Percentiles rank a stretch among this genome's conserved stretches.
Conservation (phyloP, 129 eudicot genomes). For the Centaurea solstitialis region DNA sequence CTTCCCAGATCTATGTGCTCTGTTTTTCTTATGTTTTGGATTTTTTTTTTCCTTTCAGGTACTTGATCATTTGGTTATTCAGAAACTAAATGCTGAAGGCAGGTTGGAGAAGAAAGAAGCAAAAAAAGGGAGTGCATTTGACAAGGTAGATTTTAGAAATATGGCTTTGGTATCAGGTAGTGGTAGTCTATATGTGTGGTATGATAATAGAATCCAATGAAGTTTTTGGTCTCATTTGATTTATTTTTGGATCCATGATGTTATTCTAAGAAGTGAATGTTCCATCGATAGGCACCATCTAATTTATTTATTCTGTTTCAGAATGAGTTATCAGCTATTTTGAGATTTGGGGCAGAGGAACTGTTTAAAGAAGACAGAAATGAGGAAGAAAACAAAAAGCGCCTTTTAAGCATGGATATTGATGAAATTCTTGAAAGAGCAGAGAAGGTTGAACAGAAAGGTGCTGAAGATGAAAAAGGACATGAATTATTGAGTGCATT, state of each 20-base stretch:
- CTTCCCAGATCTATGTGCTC: slow-evolving; percentile 2
- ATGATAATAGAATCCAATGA: not conserved
- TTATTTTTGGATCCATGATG: not conserved
- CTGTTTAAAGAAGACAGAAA: slow-evolving; percentile 91
- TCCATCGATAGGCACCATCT: not conserved
- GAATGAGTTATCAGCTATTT: slow-evolving; percentile 98
- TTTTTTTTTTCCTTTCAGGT: slow-evolving; percentile 48
- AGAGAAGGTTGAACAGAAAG: slow-evolving; percentile 90
- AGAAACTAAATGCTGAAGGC: slow-evolving; percentile 96
- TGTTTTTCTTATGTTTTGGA: not conserved
- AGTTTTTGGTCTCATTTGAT: not conserved
- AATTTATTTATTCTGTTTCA: slow-evolving; percentile 35
- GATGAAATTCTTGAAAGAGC: slow-evolving; percentile 99
- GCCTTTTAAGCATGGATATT: slow-evolving; percentile 87
- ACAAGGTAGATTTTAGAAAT: slow-evolving; percentile 63
- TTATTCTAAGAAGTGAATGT: not conserved
- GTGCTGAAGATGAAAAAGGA: slow-evolving; percentile 59
- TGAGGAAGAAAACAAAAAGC: slow-evolving; percentile 93
- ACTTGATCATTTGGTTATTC: slow-evolving; percentile 97
- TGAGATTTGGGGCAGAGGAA: slow-evolving; percentile 99
- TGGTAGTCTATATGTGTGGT: not conserved
- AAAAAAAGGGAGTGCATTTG: slow-evolving; percentile 79
- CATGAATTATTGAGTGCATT: slow-evolving; percentile 84
- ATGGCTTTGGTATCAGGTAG: not conserved
- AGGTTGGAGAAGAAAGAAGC: slow-evolving; percentile 97